A percentile compares a stretch with the other conserved stretches of the same genome.
Evolutionary conservation across 345 rosid species (phyloP).

Genomic region (Sisymbrium irio): DNA sequence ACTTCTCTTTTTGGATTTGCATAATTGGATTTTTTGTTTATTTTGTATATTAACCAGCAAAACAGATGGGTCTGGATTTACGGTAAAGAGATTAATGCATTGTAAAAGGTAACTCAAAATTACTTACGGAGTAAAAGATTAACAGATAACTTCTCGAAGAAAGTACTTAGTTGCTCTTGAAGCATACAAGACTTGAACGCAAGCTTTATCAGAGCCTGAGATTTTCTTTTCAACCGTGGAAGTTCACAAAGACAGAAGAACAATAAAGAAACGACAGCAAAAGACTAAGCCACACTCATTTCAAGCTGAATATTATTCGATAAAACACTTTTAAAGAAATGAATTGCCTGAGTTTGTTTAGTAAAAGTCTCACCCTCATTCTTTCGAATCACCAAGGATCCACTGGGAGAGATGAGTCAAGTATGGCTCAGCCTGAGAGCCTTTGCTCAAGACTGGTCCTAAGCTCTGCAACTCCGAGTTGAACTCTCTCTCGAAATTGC

Average conservation of each 20-base stretch:
- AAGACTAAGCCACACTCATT: slow-evolving; percentile 3
- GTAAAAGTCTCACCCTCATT: slow-evolving; percentile 23
- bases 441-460: slow-evolving; percentile 73
- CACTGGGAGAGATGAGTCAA: slow-evolving; percentile 94
- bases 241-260: slow-evolving; percentile 1
- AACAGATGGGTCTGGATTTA: slow-evolving; percentile 17
- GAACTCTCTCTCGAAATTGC: slow-evolving; percentile 84
- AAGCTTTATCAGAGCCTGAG: background rate
- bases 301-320: slow-evolving; percentile 15
- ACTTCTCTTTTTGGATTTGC: slow-evolving; percentile 10
- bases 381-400: slow-evolving; percentile 75
- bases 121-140: background rate
- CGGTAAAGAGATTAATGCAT: slow-evolving; percentile 5
- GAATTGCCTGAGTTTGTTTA: slow-evolving; percentile 4
- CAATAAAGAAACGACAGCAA: background rate
- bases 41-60: slow-evolving; percentile 9
- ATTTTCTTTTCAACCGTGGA: slow-evolving; percentile 4
- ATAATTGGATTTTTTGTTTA: slow-evolving; percentile 23
- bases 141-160: background rate
- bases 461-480: slow-evolving; percentile 82
- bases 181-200: slow-evolving; percentile 7
- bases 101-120: background rate
- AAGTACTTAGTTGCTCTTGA: background rate
- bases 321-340: background rate
- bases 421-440: slow-evolving; percentile 90